Conservation (phyloP, 352 stramenopile genomes). For the Phytophthora pluvialis region DNA sequence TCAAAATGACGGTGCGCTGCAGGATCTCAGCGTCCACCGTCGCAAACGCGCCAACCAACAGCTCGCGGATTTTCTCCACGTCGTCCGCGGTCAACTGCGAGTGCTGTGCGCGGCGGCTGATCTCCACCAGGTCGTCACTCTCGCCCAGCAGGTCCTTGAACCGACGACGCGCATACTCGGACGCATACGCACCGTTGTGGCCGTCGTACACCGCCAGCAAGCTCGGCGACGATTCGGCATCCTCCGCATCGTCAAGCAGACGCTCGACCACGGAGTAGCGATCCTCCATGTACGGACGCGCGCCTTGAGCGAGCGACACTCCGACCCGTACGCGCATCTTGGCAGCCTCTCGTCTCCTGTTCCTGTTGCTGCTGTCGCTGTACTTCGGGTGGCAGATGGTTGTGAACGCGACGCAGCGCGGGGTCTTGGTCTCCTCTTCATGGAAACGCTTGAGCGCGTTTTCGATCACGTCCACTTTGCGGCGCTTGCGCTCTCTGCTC, state of each 20-base stretch:
- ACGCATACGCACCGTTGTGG: conserved; percentile 76
- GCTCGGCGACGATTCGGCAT: conserved; percentile 52
- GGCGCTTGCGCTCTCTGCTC: conserved; percentile 56
- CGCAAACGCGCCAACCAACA: conserved; percentile 66
- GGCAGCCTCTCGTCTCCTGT: conserved; percentile 18
- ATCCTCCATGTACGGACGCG: conserved; percentile 84
- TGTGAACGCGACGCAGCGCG: conserved; percentile 60
- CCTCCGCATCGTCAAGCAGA: conserved; percentile 56
- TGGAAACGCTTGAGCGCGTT: conserved; percentile 64
- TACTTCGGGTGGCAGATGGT: conserved; percentile 41
- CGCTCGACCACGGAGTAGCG: conserved; percentile 66
- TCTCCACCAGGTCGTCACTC: conserved; percentile 52
- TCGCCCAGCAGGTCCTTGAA: conserved; percentile 67
- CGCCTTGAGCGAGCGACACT: conserved; percentile 62
- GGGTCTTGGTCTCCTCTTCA: conserved; percentile 35
- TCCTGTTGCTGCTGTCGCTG: conserved; percentile 22
- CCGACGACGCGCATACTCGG: conserved; percentile 62
- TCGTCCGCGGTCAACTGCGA: conserved; percentile 50
- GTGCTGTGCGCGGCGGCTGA: conserved; percentile 47
- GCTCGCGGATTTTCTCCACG: conserved; percentile 48
- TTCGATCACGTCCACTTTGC: conserved; percentile 69
- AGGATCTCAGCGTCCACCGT: conserved; percentile 78
- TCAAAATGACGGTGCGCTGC: conserved; percentile 65
- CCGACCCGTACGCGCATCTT: conserved; percentile 61
- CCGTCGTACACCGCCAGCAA: conserved; percentile 77